These are phyloP conservation scores for Apophysomyces ossiformis DNA, from an alignment of 371 early-diverging fungal genomes.

Conservation along the genomic window DNA sequence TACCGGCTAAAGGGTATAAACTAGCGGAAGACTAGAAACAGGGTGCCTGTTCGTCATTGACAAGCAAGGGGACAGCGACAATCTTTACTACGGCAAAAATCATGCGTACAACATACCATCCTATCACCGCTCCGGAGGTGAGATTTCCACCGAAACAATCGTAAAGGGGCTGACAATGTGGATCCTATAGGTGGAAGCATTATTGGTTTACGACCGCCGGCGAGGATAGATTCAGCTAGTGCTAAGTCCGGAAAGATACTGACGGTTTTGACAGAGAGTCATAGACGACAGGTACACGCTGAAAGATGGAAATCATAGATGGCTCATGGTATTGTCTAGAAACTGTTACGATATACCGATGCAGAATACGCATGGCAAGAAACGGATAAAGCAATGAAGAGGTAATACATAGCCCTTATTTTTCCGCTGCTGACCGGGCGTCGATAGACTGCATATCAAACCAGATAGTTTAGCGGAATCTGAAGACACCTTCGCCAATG, in stretches of 20 bases:
- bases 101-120: slow-evolving; percentile 38
- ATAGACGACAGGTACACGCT: slow-evolving; percentile 16
- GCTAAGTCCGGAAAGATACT: slow-evolving; percentile 26
- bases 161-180: slow-evolving; percentile 1
- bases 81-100: slow-evolving; percentile 43
- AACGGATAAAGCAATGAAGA: slow-evolving; percentile 32
- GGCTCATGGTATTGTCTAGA: slow-evolving; percentile 3
- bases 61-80: slow-evolving; percentile 47
- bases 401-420: slow-evolving; percentile 13
- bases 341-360: slow-evolving; percentile 35
- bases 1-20: not conserved
- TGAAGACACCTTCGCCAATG: slow-evolving; percentile 22
- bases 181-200: slow-evolving; percentile 35
- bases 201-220: slow-evolving; percentile 31
- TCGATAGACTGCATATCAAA: slow-evolving; percentile 28
- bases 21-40: slow-evolving; percentile 24
- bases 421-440: not conserved
- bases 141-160: not conserved
- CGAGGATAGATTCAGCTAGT: slow-evolving; percentile 34
- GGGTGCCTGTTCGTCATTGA: slow-evolving; percentile 41
- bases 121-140: slow-evolving; percentile 48
- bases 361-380: slow-evolving; percentile 41
- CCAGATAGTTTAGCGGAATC: slow-evolving; percentile 1
- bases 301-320: slow-evolving; percentile 15
- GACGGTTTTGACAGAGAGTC: slow-evolving; percentile 19